Evolutionary conservation across 345 rosid genomes (phyloP), one percentile per base, ranked within the genome.

Genomic region (Adansonia digitata): DNA sequence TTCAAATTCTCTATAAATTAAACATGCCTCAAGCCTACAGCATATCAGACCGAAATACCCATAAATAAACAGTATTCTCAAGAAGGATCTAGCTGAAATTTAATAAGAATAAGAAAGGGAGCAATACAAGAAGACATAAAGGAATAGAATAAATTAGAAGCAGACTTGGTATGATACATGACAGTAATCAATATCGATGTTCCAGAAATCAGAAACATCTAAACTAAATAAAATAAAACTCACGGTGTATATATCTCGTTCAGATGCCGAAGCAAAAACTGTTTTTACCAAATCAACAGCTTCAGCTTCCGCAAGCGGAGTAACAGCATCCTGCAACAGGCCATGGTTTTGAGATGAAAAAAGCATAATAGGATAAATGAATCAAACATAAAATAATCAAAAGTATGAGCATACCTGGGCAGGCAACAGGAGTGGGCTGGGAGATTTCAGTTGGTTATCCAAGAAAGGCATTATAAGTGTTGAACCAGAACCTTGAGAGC

Each of bases 211-310:
- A 15, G 15, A 43, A 31, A 29, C 39, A 31, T n/a, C n/a, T 20
- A 29, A 49, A 46, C 26, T 15, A 75, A 77, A 53, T 10, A 55
- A 45, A 34, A 51, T 31, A 72, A 5, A 48, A 71, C 96, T 86
- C 82, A 90, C 97, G 56, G 99, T 93, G 84, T 93, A 93, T 62
- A 93, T 91, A 81, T 95, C 99, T 71, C 97, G 89, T 88, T 95
- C 98, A 5, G 97, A 87, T 77, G 99, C 99, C 70, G 99, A 91
- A 43, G 91, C 97, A 81, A 93, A 95, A 71, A 83, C 88, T 93
- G 48, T 43, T 43, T 43, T 43, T 43, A 43, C 48, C 48, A 43
- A 43, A 43, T 43, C 48, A 43, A 43, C 77, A 12, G 97, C 99
- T 84, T 95, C 99, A 49, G 83, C 46, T 78, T 91, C 98, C 7